Percentiles rank a stretch among this genome's conserved stretches.
Conservation (phyloP, 169 alveolate species). For the Hammondia hammondi region DNA sequence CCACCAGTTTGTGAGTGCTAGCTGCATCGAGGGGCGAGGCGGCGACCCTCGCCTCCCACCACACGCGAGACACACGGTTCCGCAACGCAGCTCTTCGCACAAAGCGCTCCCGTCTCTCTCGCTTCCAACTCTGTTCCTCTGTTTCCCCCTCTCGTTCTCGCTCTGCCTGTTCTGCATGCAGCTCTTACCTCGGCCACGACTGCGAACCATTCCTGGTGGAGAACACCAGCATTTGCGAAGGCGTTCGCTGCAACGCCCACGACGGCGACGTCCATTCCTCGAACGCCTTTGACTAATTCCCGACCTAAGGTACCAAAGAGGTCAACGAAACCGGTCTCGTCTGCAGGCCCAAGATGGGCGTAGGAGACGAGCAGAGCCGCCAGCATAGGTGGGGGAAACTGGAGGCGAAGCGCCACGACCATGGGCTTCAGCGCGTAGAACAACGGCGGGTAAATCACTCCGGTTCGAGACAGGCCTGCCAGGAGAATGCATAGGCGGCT, state of each 20-base stretch:
- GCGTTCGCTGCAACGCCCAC: constrained; percentile 26
- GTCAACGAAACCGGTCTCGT: neutral
- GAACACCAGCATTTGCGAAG: constrained; percentile 5
- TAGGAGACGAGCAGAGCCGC: neutral
- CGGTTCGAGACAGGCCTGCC: neutral
- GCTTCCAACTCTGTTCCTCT: no score
- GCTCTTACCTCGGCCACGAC: neutral
- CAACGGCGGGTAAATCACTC: neutral
- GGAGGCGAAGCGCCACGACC: neutral
- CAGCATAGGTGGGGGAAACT: neutral
- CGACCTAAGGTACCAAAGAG: neutral
- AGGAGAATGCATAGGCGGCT: constrained; percentile 1
- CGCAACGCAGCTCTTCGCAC: neutral
- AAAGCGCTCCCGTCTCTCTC: neutral
- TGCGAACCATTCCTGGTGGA: neutral
- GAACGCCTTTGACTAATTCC: neutral
- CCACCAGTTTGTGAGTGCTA: no score
- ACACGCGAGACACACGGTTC: no score
- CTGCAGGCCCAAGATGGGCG: neutral
- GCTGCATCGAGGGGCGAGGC: no score
- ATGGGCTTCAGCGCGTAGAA: neutral
- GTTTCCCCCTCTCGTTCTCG: neutral
- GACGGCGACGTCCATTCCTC: neutral
- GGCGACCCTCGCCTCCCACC: no score
- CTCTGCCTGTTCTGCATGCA: neutral